Base-by-base conservation (phyloP, 2,329 filamentous ascomycete species). In the Paecilomyces fulvus region DNA sequence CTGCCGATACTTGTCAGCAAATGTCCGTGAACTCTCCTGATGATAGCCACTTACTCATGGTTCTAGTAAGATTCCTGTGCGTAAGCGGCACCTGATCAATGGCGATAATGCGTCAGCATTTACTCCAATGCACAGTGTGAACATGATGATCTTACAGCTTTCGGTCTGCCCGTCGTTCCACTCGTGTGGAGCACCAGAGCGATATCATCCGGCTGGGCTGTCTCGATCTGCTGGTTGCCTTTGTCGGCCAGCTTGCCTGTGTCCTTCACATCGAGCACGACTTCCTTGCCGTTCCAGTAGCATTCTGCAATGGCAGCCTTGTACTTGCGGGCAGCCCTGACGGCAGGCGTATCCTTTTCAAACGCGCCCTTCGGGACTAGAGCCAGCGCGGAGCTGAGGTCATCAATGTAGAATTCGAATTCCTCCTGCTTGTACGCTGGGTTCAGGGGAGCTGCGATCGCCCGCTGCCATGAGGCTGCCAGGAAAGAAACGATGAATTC, bases 391-490 rank as follows among this genome's bases (percentile, higher is more conserved):
- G 90, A 92, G 68, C 86, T 89, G 64, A 95, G 79, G 69, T 95
- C 90, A 61, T 91, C 87, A 66, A 95, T 92, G 73, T 94, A 95
- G 74, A 95, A 95, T 71, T 94, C 90, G 70, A 92, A 94, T 72
- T 95, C 90, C 56, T 86, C 86, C 73, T 94, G 89, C 77, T 92
- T 95, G 78, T 95, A 95, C 49, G 86, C 87, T 46, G 90, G 85
- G 72, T 95, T 95, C 62, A 95, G 77, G n/a, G 90, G 90, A 2
- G 90, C 90, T 7, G 90, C 90, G 63, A 94, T 87, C 30, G 80
- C 88, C 65, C 90, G 83, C 76, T 94, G 90, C 84, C 87, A 90
- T n/a, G 89, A 84, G 17, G 85, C 82, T n/a, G 89, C 90, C 49
- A 95, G 81, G 74, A 95, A 95, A 1, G 89, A 85, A 56, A 94